Conservation (phyloP, 2,329 filamentous ascomycete species). For the Chrysoporthe cubensis region DNA sequence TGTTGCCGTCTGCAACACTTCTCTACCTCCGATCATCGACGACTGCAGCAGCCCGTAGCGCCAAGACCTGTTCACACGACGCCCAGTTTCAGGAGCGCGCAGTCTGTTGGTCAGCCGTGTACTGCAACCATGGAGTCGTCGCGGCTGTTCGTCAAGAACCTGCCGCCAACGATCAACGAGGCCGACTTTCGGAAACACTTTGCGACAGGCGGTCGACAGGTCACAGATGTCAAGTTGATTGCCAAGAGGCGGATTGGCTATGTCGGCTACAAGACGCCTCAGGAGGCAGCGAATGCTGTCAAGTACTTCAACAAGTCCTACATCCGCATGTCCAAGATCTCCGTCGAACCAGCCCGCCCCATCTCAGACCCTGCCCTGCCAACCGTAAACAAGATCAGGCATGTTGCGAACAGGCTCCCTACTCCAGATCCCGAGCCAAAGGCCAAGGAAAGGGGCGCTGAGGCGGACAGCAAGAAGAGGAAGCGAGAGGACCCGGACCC, state of each 20-base stretch:
- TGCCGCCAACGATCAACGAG: conserved; percentile 85
- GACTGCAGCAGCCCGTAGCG: neutral
- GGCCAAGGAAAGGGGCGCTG: conserved; percentile 32
- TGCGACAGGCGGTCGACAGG: conserved; percentile 67
- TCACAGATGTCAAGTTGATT: conserved; percentile 93
- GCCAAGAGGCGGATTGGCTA: conserved; percentile 90
- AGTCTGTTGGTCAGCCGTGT: conserved; percentile 16
- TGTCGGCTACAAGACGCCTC: conserved; percentile 84
- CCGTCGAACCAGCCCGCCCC: conserved; percentile 84
- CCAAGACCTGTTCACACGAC: neutral
- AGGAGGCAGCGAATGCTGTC: conserved; percentile 81
- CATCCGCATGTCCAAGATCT: conserved; percentile 93
- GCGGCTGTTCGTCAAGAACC: conserved; percentile 76
- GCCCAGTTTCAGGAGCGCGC: neutral
- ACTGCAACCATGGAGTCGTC: conserved; percentile 57
- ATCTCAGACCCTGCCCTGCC: conserved; percentile 48
- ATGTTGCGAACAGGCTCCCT: conserved; percentile 21
- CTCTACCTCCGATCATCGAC: neutral
- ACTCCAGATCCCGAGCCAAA: conserved; percentile 27
- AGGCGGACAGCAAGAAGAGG: conserved; percentile 64
- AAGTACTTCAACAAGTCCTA: conserved; percentile 96
- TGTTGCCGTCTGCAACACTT: neutral
- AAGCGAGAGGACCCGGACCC: conserved; percentile 64
- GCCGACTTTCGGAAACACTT: conserved; percentile 90
- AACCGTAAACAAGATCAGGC: conserved; percentile 30